Conservation (phyloP, 805 yeast genomes). For the Yamadazyma laniorum region DNA sequence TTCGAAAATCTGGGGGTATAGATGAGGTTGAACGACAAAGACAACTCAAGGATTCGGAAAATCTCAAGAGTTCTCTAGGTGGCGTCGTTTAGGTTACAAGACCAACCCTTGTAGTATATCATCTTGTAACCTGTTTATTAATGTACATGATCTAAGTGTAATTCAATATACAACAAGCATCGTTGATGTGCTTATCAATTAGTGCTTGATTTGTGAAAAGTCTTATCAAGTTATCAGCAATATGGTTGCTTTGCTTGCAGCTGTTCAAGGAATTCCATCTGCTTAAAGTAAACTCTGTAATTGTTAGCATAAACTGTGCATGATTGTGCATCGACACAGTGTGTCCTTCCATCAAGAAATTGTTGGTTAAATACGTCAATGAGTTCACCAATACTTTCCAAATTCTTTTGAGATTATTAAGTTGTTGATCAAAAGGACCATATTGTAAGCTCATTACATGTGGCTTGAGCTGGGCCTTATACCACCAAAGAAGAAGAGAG, state of each 20-base stretch:
- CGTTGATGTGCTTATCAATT: slow-evolving; percentile 2
- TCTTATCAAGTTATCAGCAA: slow-evolving; percentile 2
- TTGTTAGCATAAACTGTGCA: slow-evolving; percentile 5
- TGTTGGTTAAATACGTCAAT: neutral
- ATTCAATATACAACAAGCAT: slow-evolving; percentile 7
- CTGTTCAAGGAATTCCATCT: slow-evolving; percentile 9
- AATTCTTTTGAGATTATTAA: slow-evolving; percentile 15
- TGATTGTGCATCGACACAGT: slow-evolving; percentile 4
- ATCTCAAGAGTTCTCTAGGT: slow-evolving; percentile 42
- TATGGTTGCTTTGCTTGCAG: slow-evolving; percentile 5
- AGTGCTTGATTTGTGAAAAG: neutral
- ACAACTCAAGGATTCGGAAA: slow-evolving; percentile 65
- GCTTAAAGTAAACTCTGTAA: slow-evolving; percentile 8
- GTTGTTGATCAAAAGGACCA: slow-evolving; percentile 12
- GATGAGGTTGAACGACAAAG: slow-evolving; percentile 79
- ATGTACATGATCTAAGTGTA: slow-evolving; percentile 1
- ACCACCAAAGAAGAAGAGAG: slow-evolving; percentile 22
- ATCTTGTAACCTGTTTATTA: too few relatives aligned
- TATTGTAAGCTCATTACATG: slow-evolving; percentile 15
- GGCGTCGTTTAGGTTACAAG: slow-evolving; percentile 1
- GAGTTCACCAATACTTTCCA: slow-evolving; percentile 6
- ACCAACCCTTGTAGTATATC: too few relatives aligned
- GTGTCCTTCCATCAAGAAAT: slow-evolving; percentile 3
- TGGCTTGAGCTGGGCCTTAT: slow-evolving; percentile 19
- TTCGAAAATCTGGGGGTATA: slow-evolving; percentile 84